Evolutionary conservation across 208 protist species (phyloP).

Genomic region (Entamoeba histolytica): DNA sequence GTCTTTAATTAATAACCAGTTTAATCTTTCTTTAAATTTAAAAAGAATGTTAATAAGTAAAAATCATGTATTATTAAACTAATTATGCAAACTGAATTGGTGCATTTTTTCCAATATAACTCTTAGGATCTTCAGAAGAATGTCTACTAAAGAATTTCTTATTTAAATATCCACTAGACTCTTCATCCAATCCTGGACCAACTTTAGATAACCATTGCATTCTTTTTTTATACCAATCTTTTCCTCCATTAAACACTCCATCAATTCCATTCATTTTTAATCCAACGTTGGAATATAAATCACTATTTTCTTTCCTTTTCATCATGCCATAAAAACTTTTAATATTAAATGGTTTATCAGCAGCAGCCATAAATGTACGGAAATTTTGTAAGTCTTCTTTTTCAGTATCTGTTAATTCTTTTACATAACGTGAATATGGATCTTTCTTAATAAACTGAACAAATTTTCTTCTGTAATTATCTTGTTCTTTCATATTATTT

Average conservation of each 20-base stretch:
- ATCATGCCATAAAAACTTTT: background rate
- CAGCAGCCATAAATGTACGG: background rate
- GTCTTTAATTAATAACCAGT: no score
- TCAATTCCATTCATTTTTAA: background rate
- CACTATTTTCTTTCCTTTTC: background rate
- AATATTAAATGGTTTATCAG: background rate
- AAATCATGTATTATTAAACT: no score
- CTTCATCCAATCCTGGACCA: background rate
- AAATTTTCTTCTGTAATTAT: background rate
- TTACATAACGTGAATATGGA: background rate
- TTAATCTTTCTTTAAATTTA: no score
- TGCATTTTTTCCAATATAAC: background rate
- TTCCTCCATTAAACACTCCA: background rate
- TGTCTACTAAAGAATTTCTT: background rate
- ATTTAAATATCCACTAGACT: background rate
- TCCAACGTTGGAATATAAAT: background rate
- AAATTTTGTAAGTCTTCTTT: background rate
- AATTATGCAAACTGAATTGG: background rate
- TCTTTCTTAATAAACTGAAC: background rate
- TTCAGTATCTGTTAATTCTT: background rate
- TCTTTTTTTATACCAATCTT: background rate
- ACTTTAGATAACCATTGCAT: background rate
- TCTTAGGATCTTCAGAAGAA: background rate
- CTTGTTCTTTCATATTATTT: background rate
- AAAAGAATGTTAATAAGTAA: no score